phyloP scores from a whole-genome alignment of 805 yeast genomes.

The Teunomyces tritomae region DNA sequence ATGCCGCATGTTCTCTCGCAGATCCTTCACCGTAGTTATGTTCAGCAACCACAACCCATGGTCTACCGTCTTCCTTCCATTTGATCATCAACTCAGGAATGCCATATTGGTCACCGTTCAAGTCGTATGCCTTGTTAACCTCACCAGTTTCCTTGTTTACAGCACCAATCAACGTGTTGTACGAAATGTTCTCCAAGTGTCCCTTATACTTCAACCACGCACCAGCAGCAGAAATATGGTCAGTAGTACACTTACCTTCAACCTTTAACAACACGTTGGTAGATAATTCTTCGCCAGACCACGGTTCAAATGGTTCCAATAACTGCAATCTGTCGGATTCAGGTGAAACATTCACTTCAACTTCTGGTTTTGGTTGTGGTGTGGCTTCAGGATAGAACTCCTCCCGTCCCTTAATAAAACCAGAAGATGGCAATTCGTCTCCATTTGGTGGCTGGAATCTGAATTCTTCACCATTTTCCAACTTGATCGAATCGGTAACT shows the following conservation, averaged over 20 bases:
- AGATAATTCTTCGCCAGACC: slow-evolving; percentile 82
- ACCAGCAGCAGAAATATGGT: slow-evolving; percentile 98
- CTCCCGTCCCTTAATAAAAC: slow-evolving; percentile 72
- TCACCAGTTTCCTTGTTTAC: slow-evolving; percentile 96
- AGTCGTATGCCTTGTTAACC: slow-evolving; percentile 85
- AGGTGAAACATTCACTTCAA: slow-evolving; percentile 71
- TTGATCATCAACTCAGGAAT: slow-evolving; percentile 97
- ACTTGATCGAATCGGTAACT: slow-evolving; percentile 74
- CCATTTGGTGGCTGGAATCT: slow-evolving; percentile 79
- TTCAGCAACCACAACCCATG: slow-evolving; percentile 97
- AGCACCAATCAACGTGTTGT: slow-evolving; percentile 95
- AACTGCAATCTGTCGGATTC: slow-evolving; percentile 89
- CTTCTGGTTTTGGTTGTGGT: slow-evolving; percentile 62
- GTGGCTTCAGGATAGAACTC: slow-evolving; percentile 72
- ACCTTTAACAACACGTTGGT: slow-evolving; percentile 82
- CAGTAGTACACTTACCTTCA: slow-evolving; percentile 97
- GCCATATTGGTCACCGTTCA: slow-evolving; percentile 70
- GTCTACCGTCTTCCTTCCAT: slow-evolving; percentile 82
- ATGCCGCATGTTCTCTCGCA: slow-evolving; percentile 98
- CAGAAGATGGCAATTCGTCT: slow-evolving; percentile 75
- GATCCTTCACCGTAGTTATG: slow-evolving; percentile 99
- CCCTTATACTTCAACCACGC: slow-evolving; percentile 99
- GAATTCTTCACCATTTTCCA: slow-evolving; percentile 69
- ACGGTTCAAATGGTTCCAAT: slow-evolving; percentile 81
- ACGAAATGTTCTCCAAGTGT: slow-evolving; percentile 90